Evolutionary conservation across 805 yeast genomes (phyloP), one percentile per base, ranked within the genome.

Genomic region (Candida germanica): DNA sequence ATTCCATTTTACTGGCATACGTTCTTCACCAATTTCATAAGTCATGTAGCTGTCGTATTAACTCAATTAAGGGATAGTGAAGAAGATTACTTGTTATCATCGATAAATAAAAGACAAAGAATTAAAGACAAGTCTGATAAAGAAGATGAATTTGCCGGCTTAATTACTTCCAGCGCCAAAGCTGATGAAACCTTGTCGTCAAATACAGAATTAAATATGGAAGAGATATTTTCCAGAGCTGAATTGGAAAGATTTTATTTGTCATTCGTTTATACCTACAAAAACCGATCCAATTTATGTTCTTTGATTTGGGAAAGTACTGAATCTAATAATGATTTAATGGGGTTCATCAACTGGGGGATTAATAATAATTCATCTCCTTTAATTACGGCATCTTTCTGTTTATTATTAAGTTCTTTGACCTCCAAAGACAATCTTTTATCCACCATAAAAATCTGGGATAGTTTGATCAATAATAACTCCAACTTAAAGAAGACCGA

Each of bases 341-440:
- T 77, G 50, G 97, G 96, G 0, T 89, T 93, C 46, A 66, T 91
- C 26, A 77, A 76, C 37, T 93, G 98, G 98, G 94, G 95, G 0
- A 69, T 93, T 2, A 79, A 77, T 40, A 80, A 85, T 49, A 87
- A 80, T 42, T 63, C 71, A 1, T 87, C 87, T 11, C 81, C 91
- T 7, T 66, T 87, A 32, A 86, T 88, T 64, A 76, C 87, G 34
- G 83, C 98, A 0, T 76, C 95, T 0, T 87, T 82, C 50, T 79
- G 89, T 45, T 69, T 87, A 38, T 74, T 91, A 71, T 65, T 91
- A 39, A 80, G 94, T 2, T 81, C 93, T 5, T 65, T 91, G 26
- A 71, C 93, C 0, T 26, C 33, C 19, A 68, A 72, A 13, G 81
- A 83, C n/a, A 63, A 70, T 2, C 69, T 69, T 15, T 72, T 76